phyloP scores from a whole-genome alignment of 768 basidiomycete genomes.

The Gautieria morchelliformis region DNA sequence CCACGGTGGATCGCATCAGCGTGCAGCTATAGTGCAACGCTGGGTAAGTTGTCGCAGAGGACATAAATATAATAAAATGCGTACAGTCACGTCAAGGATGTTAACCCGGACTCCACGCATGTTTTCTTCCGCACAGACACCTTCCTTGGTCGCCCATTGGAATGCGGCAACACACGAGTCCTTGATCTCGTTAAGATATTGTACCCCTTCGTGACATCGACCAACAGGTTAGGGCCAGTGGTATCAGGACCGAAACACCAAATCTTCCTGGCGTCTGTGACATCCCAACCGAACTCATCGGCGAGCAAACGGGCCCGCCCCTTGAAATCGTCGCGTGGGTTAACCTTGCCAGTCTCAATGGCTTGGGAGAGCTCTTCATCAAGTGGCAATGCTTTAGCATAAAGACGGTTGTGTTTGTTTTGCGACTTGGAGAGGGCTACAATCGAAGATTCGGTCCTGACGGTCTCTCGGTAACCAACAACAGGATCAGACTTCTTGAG shows the following conservation, averaged over 20 bases:
- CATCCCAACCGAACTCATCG: conserved; percentile 97
- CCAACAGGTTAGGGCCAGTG: conserved; percentile 91
- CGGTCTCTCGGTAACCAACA: conserved; percentile 96
- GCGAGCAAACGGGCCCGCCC: conserved; percentile 89
- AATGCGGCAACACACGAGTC: conserved; percentile 98
- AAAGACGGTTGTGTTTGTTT: conserved; percentile 99
- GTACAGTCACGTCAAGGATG: conserved; percentile 83
- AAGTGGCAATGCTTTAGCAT: conserved; percentile 84
- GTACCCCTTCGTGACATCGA: conserved; percentile 99
- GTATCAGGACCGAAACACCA: conserved; percentile 99
- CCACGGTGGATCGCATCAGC: conserved; percentile 99
- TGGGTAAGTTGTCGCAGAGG: conserved; percentile 1
- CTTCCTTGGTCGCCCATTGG: conserved; percentile 99
- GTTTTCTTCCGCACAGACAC: conserved; percentile 92
- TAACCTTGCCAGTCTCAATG: conserved; percentile 82
- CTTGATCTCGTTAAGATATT: conserved; percentile 99
- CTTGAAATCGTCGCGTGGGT: conserved; percentile 95
- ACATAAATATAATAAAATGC: not conserved
- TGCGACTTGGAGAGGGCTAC: conserved; percentile 97
- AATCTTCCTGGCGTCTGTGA: conserved; percentile 98
- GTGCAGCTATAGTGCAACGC: conserved; percentile 54
- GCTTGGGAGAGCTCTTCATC: conserved; percentile 91
- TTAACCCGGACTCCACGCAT: conserved; percentile 99
- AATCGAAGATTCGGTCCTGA: conserved; percentile 91
- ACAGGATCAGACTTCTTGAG: conserved; percentile 98